Evolutionary conservation across 2,329 filamentous ascomycete species (phyloP).

Genomic region (Pestalotiopsis sp.): DNA sequence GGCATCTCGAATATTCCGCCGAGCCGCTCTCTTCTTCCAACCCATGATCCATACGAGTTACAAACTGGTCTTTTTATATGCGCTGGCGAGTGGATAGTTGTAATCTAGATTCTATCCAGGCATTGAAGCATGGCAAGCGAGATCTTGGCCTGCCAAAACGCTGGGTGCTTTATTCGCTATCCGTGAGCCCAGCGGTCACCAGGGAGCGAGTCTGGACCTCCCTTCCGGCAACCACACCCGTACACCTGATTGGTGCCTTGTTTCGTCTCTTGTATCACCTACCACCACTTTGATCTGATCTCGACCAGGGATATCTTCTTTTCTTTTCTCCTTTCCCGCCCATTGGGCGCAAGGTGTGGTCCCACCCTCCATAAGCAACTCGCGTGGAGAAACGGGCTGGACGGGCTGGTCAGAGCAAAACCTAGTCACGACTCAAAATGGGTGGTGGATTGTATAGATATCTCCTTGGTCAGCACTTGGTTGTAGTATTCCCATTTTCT

Average conservation of each 20-base stretch:
- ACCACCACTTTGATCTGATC: not conserved
- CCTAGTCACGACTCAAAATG: not conserved
- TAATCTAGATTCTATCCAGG: not conserved
- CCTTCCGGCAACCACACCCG: not conserved
- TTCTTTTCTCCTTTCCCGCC: not conserved
- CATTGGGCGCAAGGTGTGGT: not conserved
- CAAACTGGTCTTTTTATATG: not conserved
- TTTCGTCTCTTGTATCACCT: slow-evolving; percentile 4
- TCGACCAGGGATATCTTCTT: slow-evolving; percentile 1
- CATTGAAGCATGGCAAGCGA: not conserved
- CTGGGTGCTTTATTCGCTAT: not conserved
- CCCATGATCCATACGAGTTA: not conserved
- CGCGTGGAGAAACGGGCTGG: not conserved
- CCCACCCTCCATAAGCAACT: not conserved
- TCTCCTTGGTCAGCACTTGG: not conserved
- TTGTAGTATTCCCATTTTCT: not conserved
- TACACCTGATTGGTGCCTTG: slow-evolving; percentile 12
- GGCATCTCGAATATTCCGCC: not conserved
- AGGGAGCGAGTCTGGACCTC: not conserved
- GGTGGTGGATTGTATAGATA: not conserved
- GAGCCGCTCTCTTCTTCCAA: not conserved
- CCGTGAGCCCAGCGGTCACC: not conserved
- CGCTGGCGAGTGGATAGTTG: not conserved
- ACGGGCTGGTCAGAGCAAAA: not conserved
- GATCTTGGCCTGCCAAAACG: not conserved